phyloP scores from a whole-genome alignment of 2,329 filamentous ascomycete species.

The Xylariaceae sp. region DNA sequence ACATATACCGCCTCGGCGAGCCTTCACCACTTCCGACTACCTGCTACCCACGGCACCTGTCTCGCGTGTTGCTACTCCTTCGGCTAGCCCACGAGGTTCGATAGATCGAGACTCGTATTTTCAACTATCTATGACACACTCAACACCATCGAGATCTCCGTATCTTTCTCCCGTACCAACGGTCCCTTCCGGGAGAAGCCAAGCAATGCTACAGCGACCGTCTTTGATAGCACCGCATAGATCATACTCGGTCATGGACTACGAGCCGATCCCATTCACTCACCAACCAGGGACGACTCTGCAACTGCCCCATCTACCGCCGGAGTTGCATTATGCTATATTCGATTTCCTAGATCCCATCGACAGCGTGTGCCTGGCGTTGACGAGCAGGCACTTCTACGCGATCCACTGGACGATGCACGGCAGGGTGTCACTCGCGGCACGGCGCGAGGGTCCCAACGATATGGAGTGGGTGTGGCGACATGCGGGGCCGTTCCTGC shows the following conservation, averaged over 20 bases:
- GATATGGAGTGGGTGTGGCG: conserved; percentile 70
- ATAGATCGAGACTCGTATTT: conserved; percentile 34
- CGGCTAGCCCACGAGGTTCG: conserved; percentile 31
- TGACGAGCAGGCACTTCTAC: conserved; percentile 65
- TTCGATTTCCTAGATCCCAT: conserved; percentile 70
- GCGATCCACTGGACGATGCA: conserved; percentile 63
- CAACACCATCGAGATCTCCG: conserved; percentile 21
- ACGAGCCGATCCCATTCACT: conserved; percentile 60
- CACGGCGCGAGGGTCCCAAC: conserved; percentile 65
- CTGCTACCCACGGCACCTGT: conserved; percentile 30
- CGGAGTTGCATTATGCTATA: conserved; percentile 65
- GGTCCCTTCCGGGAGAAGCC: conserved; percentile 22
- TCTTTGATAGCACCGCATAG: conserved; percentile 56
- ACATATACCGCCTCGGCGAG: conserved; percentile 38
- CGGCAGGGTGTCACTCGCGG: conserved; percentile 61
- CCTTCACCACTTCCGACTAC: conserved; percentile 42
- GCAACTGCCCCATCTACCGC: conserved; percentile 59
- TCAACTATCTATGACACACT: conserved; percentile 12
- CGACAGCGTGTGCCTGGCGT: conserved; percentile 67
- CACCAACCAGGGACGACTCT: conserved; percentile 55
- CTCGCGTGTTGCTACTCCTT: conserved; percentile 32
- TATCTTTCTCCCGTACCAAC: conserved; percentile 15
- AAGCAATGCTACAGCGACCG: conserved; percentile 39
- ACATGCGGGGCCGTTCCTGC: conserved; percentile 55
- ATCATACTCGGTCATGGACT: conserved; percentile 67